Conservation (phyloP, 2,329 filamentous ascomycete species). For the Periglandula ipomoeae region DNA sequence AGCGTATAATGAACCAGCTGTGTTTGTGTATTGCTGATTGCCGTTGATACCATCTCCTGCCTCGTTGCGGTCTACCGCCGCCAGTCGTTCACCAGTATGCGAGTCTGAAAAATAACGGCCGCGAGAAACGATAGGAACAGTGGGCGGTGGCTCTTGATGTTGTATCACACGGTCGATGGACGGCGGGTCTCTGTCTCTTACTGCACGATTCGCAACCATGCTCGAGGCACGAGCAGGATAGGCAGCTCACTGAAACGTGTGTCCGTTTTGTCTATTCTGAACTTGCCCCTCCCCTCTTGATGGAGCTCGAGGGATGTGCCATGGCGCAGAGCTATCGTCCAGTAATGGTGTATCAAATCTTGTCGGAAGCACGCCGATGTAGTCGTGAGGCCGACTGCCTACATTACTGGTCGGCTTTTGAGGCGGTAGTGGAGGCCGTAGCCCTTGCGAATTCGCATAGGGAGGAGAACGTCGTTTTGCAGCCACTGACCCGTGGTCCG, state of each 20-base stretch:
- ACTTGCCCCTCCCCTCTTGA: conserved; percentile 3
- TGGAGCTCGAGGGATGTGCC: conserved; percentile 6
- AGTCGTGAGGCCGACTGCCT: conserved; percentile 12
- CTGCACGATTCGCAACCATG: conserved; percentile 11
- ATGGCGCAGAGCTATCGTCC: conserved; percentile 13
- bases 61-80: background rate
- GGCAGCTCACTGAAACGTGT: conserved; percentile 10
- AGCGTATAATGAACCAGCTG: background rate
- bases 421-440: background rate
- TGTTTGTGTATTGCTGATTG: background rate
- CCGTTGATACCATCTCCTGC: background rate
- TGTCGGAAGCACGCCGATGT: conserved; percentile 15
- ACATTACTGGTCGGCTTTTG: conserved; percentile 11
- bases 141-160: conserved; percentile 2
- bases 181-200: conserved; percentile 4
- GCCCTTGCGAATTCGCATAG: conserved; percentile 3
- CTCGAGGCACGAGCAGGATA: conserved; percentile 20
- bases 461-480: background rate
- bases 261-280: background rate
- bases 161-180: conserved; percentile 16
- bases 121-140: background rate
- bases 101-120: background rate
- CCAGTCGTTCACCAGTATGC: background rate
- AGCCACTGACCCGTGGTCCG: background rate
- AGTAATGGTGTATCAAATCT: conserved; percentile 13